Evolutionary conservation across 148 eudicot genomes (phyloP), one percentile per base, ranked within the genome.

Genomic region (Arbutus unedo): DNA sequence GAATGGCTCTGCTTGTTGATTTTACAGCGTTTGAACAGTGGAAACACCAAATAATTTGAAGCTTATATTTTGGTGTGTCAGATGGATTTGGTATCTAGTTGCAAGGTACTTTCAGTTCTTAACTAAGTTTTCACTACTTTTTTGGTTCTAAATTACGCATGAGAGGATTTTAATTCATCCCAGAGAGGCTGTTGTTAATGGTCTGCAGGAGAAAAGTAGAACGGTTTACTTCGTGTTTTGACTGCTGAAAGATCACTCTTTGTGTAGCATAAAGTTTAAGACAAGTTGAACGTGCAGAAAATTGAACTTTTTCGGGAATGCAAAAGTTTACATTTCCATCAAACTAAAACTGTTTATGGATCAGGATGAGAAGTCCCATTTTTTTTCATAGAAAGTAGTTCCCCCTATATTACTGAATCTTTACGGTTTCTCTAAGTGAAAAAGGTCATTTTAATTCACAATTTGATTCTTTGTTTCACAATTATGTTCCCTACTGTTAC

Each of bases 31-130:
- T 70, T 70, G 82, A 55, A 38, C 59, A 38, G 23, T 38, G 23
- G 51, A 9, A 23, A 31, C 56, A 48, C 48, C 7, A 44, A 10
- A 18, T 15, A 25, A 45, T 23, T 78, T 19, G 45, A 7, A 64
- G 23, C 59, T 70, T 23, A 13, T 13, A 14, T n/a, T 79, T 73
- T n/a, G 67, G 10, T 72, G 21, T 13, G 79, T 50, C 81, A 82
- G 81, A 91, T 92, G 97, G 97, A 92, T 93, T 88, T 93, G 89
- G 92, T 87, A 72, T 80, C 97, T 55, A 88, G 88, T 83, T 92
- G 95, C 88, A 93, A 92, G 97, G 97, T 93, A 91, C 49, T 18
- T 59, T 23, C 43, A 21, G 16, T 54, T 81, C 47, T 23, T 53
- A 3, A 23, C 4, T 70, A 60, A 66, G 23, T 54, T 10, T 1